Base-by-base conservation (phyloP, 495 filamentous ascomycete species). In the Aspergillus incahuasiensis region DNA sequence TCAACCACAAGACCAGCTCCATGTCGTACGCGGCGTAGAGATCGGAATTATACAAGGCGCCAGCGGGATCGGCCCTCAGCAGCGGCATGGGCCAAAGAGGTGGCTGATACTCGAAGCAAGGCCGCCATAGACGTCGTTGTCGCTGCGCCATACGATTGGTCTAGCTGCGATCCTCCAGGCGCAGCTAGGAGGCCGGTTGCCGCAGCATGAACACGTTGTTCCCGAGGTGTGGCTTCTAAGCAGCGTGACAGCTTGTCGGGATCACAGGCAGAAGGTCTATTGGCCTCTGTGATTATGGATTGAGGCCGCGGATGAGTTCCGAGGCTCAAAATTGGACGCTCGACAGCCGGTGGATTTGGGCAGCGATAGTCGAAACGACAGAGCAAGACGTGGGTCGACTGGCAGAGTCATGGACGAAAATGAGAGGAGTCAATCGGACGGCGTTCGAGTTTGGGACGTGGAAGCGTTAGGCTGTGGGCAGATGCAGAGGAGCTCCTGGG, bases 181-280 rank as follows among this genome's bases (percentile, higher is more conserved):
- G 43, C 19, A 45, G 45, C 25, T 24, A 59, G 57, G 40, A 39
- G 38, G 21, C 28, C 51, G 35, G 52, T 25, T 49, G 49, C 19
- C 30, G 49, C 49, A 32, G 6, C 21, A 54, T 22, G 41, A 52
- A 56, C 57, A 60, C 52, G 57, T 56, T 48, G 52, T 56, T 43
- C 42, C 41, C 38, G 34, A 24, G 28, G 11, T 8, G 19, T 42
- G 5, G 34, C 38, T 19, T 30, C 41, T 16, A 40, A 51, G 39
- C 41, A 22, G 39, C 52, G 52, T 59, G 57, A 59, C 57, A 41
- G 57, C 41, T 19, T 59, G 47, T 41, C 52, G 52, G 51, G 32
- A 55, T 34, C 19, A 22, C 19, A 42, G 47, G 57, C 16, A 4
- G 21, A 3, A 20, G 46, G 21, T 34, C 19, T 7, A 59, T 59